These are phyloP conservation scores for Lactifluus hygrophoroides DNA, from an alignment of 768 basidiomycete genomes.

Conservation along the genomic window DNA sequence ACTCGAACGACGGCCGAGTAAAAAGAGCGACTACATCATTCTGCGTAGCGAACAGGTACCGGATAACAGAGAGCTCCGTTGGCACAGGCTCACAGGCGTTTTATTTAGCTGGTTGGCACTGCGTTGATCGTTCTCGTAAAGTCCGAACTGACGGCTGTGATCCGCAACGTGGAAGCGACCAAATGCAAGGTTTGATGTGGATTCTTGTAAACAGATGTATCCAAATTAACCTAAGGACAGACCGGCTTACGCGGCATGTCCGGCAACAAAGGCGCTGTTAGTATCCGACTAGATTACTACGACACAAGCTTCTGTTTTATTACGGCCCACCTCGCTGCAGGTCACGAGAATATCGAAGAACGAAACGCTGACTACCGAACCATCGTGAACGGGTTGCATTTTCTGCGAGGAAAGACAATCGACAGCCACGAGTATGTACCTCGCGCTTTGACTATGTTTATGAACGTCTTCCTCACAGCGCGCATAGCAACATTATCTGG, in stretches of 20 bases:
- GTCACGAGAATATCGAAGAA: constrained; percentile 82
- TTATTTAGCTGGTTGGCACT: constrained; percentile 80
- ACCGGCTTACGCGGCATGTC: constrained; percentile 91
- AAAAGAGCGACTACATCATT: constrained; percentile 69
- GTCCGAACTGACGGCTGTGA: constrained; percentile 61
- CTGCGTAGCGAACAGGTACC: constrained; percentile 86
- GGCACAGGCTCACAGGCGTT: background rate
- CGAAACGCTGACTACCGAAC: constrained; percentile 89
- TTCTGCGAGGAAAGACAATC: constrained; percentile 84
- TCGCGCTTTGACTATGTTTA: constrained; percentile 1
- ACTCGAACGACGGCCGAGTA: constrained; percentile 59
- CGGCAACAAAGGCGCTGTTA: constrained; percentile 95
- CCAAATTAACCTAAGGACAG: constrained; percentile 30
- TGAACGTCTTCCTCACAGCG: background rate
- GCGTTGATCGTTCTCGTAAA: constrained; percentile 83
- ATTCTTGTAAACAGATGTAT: background rate
- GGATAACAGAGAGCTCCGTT: background rate
- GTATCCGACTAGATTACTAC: constrained; percentile 83
- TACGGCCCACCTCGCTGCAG: constrained; percentile 95
- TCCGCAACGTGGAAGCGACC: constrained; percentile 88
- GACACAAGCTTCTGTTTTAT: constrained; percentile 93
- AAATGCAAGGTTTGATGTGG: constrained; percentile 69
- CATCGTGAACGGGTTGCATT: constrained; percentile 75
- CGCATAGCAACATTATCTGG: constrained; percentile 85
- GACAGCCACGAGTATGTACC: constrained; percentile 75